phyloP scores from a whole-genome alignment of 2,329 filamentous ascomycete genomes.

The Magnaporthiopsis rhizophila region DNA sequence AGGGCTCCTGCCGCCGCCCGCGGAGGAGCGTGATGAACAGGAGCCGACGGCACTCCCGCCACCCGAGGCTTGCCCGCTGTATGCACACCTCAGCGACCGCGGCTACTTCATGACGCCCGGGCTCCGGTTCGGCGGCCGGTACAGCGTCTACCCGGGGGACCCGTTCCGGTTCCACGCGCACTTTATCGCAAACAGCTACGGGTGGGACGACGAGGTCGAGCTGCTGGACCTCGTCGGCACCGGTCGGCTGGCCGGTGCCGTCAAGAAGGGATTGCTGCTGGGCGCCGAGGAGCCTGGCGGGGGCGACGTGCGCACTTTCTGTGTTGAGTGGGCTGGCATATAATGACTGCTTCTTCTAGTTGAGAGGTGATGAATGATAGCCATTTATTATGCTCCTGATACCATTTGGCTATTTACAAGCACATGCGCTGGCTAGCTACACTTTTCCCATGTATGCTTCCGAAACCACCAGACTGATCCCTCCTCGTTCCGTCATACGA shows the following conservation, averaged over 20 bases:
- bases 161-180: constrained; percentile 93
- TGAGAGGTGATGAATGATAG: constrained; percentile 1
- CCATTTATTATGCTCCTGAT: neutral
- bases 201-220: constrained; percentile 82
- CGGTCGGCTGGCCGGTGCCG: constrained; percentile 81
- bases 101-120: constrained; percentile 89
- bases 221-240: constrained; percentile 80
- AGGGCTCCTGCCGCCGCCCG: constrained; percentile 19
- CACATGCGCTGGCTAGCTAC: no score
- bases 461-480: no score
- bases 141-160: constrained; percentile 92
- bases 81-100: constrained; percentile 66
- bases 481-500: no score
- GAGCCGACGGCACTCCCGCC: constrained; percentile 25
- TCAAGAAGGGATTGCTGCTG: constrained; percentile 91
- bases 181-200: constrained; percentile 75
- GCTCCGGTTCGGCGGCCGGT: constrained; percentile 87
- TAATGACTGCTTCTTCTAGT: constrained; percentile 26
- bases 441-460: no score
- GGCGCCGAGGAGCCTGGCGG: constrained; percentile 51
- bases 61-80: constrained; percentile 60
- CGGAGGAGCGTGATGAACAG: neutral
- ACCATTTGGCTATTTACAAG: no score
- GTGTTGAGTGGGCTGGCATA: constrained; percentile 91
- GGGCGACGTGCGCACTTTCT: constrained; percentile 59